Percentiles rank a stretch among this genome's conserved stretches.
Conservation (phyloP, 2,329 filamentous ascomycete genomes). For the Corinectria fuckeliana region DNA sequence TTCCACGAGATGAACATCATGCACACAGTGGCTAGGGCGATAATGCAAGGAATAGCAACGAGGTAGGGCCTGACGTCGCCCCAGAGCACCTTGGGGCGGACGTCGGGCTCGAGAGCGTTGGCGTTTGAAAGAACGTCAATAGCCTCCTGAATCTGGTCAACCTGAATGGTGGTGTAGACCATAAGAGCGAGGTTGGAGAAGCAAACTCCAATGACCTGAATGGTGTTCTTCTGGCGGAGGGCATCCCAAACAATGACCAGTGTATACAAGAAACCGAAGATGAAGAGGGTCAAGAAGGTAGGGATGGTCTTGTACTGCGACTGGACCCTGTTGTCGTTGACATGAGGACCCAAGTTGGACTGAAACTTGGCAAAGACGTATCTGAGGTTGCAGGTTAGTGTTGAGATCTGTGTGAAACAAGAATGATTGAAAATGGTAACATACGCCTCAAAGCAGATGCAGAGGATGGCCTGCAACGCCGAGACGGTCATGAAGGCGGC, state of each 20-base stretch:
- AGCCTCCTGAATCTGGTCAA: slow-evolving; percentile 85
- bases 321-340: slow-evolving; percentile 48
- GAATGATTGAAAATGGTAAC: slow-evolving; percentile 43
- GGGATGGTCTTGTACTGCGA: slow-evolving; percentile 78
- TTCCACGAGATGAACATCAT: slow-evolving; percentile 89
- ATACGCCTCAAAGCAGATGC: slow-evolving; percentile 86
- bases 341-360: slow-evolving; percentile 55
- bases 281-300: slow-evolving; percentile 94
- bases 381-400: slow-evolving; percentile 52
- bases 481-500: slow-evolving; percentile 82
- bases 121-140: slow-evolving; percentile 59
- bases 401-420: not conserved
- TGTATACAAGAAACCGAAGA: slow-evolving; percentile 95
- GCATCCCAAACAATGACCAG: slow-evolving; percentile 92
- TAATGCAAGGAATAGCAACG: slow-evolving; percentile 83
- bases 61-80: slow-evolving; percentile 74
- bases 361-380: slow-evolving; percentile 94
- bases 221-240: slow-evolving; percentile 93
- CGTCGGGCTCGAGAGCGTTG: slow-evolving; percentile 50
- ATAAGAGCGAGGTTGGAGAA: slow-evolving; percentile 90
- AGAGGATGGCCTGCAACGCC: slow-evolving; percentile 77
- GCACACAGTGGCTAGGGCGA: slow-evolving; percentile 74
- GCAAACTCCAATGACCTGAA: slow-evolving; percentile 95
- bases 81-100: slow-evolving; percentile 64
- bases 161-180: slow-evolving; percentile 91